These are phyloP conservation scores for Hippophae rhamnoides DNA, from an alignment of 306 rosid species.

Conservation along the genomic window DNA sequence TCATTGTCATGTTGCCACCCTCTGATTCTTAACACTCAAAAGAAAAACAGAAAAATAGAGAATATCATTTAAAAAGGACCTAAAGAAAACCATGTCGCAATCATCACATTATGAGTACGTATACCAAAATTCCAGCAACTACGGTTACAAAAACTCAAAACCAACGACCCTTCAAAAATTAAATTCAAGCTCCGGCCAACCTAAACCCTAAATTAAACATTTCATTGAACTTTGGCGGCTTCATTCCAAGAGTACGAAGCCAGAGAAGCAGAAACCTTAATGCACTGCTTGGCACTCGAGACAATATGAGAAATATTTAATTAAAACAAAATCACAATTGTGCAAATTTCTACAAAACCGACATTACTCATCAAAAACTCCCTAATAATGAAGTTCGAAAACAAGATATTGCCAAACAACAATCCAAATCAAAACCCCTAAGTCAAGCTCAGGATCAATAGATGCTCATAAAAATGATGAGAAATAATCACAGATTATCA, in stretches of 20 bases:
- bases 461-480: background rate
- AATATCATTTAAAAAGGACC: background rate
- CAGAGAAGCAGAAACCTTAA: slow-evolving; percentile 16
- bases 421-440: background rate
- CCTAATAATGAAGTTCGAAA: background rate
- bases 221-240: too few species aligned
- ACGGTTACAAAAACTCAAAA: background rate
- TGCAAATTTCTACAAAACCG: slow-evolving; percentile 2
- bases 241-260: background rate
- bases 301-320: background rate
- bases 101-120: background rate
- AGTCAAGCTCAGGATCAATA: background rate
- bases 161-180: background rate
- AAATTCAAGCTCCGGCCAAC: background rate
- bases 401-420: background rate
- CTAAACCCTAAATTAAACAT: too few species aligned
- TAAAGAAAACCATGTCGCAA: background rate
- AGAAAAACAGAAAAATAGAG: slow-evolving; percentile 15
- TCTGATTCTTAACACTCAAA: slow-evolving; percentile 11
- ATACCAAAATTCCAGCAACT: background rate
- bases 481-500: background rate
- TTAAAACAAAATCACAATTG: too few species aligned
- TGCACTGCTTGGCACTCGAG: slow-evolving; percentile 9
- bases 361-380: background rate
- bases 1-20: slow-evolving; percentile 23